Base-by-base conservation (phyloP, 192 early-diverging fungal species). In the Gaertneriomyces semiglobifer region DNA sequence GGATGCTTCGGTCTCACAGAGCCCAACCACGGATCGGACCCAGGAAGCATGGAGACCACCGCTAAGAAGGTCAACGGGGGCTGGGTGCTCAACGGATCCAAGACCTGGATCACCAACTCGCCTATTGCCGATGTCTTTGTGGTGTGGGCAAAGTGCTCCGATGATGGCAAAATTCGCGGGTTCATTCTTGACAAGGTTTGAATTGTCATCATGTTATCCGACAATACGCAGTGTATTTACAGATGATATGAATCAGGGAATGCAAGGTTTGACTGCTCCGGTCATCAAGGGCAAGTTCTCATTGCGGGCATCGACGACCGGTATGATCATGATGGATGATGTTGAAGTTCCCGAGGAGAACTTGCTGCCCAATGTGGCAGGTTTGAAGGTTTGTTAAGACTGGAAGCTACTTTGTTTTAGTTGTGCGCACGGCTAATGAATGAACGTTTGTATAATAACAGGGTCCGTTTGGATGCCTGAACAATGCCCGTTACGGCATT, bases 71-170 rank as follows among this genome's bases (percentile, higher is more conserved):
- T 82, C 41, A 88, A 88, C 11, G 80, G 79, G 53, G 71, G 72
- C 5, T 89, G 86, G 72, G 84, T 97, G 5, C 60, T 98, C 41
- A 90, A 85, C 58, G 96, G 96, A 4, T 83, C 87, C 79, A 99
- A 99, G 80, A 97, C 92, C 53, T 99, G 96, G 96, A 99, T 95
- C 76, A 96, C 96, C 62, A 98, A 98, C 84, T 93, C 93, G 42
- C 96, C 96, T 9, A 90, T 98, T 53, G 96, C 96, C 48, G 94
- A 97, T 58, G 88, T 97, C 25, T 96, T 95, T 82, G 82, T 98
- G 25, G 82, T 98, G 20, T 98, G 96, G 96, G 96, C 93, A 41
- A 96, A 93, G 78, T 55, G 19, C 9, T 73, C 77, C 40, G 91
- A 92, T 5, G 88, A 91, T 69, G 88, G 85, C 61, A 84, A 86